Evolutionary conservation across 2,329 filamentous ascomycete genomes (phyloP).

Genomic region (Trichoderma guizhouense): DNA sequence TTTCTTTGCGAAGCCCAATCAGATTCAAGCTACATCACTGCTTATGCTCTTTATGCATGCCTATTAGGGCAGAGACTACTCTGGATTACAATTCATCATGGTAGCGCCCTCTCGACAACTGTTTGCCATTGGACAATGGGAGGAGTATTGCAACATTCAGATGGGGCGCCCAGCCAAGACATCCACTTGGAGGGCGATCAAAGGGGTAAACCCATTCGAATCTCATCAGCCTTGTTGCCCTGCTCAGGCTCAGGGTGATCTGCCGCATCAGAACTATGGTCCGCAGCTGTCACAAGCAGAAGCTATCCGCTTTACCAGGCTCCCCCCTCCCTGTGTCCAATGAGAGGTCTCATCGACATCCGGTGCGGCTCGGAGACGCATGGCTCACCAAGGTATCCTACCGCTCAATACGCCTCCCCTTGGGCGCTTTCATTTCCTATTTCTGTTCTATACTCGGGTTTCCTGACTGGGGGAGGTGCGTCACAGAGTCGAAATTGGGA

Average conservation of each 20-base stretch:
- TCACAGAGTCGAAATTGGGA: background rate
- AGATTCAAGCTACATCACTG: background rate
- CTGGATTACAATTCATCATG: background rate
- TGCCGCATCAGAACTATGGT: background rate
- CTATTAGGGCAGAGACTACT: background rate
- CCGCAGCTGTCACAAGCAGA: background rate
- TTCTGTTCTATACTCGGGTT: background rate
- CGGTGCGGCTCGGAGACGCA: background rate
- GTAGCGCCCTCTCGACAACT: background rate
- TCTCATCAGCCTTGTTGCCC: slow-evolving; percentile 2
- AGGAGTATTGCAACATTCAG: background rate
- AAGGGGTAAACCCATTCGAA: background rate
- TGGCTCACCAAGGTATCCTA: background rate
- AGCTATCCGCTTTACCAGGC: background rate
- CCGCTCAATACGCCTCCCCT: background rate
- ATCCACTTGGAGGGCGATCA: slow-evolving; percentile 5
- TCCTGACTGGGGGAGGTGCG: background rate
- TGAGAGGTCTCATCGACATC: background rate
- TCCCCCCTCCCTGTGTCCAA: background rate
- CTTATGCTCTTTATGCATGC: background rate
- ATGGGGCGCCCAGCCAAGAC: background rate
- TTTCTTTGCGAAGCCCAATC: background rate
- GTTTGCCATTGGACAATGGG: background rate
- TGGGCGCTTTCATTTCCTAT: background rate
- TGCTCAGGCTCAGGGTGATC: background rate